Base-by-base conservation (phyloP, 768 basidiomycete species). In the Macrolepiota albuminosa region DNA sequence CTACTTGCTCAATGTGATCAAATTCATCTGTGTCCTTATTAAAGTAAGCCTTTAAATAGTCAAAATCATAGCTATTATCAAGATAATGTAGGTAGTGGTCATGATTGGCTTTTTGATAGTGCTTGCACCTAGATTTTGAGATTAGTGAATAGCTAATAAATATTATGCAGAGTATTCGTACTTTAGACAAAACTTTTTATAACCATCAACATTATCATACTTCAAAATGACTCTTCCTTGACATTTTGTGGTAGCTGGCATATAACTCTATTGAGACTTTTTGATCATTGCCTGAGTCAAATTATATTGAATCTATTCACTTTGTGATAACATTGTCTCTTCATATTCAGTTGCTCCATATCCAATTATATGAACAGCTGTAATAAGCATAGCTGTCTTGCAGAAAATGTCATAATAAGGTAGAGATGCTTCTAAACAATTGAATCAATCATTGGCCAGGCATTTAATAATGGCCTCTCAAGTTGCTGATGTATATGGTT, bases 41-140 rank as follows among this genome's bases (percentile, higher is more conserved):
- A 16, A 69, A 64, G 7, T 65, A 50, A 3, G 68, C 70, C 47
- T 66, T 61, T 0, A 71, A 24, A 36, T 71, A 71, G 2, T 61
- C 58, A 4, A 66, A 29, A 39, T 71, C 60, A 36, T 67, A 68
- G 2, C 62, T 57, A 3, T 58, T 33, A 48, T 66, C 40, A n/a
- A 57, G 48, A 16, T 48, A 48, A 1, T 61, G 43, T 1, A 61
- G 29, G n/a, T 54, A 57, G 21, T 61, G 56, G 47, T 61, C 34
- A 4, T 18, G 10, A 7, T 36, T 47, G 18, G 2, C 24, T 26
- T 24, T 51, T 14, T 39, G 3, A 29, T 56, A 61, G 16, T 61
- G 54, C 34, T 61, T 33, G 18, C 61, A 63, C 14, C 57, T 61
- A n/a, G n/a, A n/a, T n/a, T n/a, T n/a, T n/a, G n/a, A n/a, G n/a